Conservation (phyloP, 805 yeast species). For the Brettanomyces naardenensis region DNA sequence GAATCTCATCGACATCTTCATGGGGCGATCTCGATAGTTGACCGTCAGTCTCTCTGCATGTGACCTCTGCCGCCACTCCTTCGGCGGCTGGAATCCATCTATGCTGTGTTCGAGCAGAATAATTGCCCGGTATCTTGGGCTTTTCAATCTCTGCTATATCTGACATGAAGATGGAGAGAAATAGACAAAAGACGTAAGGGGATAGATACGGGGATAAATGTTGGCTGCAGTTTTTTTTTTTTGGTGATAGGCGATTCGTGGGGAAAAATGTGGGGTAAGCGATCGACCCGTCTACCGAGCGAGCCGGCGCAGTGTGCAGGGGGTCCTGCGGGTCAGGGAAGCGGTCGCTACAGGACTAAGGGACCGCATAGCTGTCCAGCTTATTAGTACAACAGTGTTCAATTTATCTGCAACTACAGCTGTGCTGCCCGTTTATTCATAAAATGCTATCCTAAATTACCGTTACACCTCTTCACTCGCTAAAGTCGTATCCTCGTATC, state of each 20-base stretch:
- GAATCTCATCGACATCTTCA: conserved; percentile 52
- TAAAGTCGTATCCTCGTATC: conserved; percentile 30
- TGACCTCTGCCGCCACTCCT: not conserved
- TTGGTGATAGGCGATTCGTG: not conserved
- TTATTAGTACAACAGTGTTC: too few relatives aligned
- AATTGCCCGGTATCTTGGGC: conserved; percentile 40
- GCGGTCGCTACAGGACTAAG: too few relatives aligned
- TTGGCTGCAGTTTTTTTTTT: not conserved
- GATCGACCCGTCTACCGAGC: too few relatives aligned
- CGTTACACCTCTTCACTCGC: too few relatives aligned
- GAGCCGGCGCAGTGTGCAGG: too few relatives aligned
- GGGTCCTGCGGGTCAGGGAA: too few relatives aligned
- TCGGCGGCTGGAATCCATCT: conserved; percentile 34
- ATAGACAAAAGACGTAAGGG: not conserved
- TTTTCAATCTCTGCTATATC: conserved; percentile 30
- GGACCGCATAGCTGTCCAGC: too few relatives aligned
- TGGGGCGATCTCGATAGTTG: conserved; percentile 4
- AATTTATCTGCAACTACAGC: too few relatives aligned
- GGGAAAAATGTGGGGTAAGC: not conserved
- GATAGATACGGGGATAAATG: not conserved
- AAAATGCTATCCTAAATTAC: too few relatives aligned
- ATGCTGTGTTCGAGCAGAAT: conserved; percentile 46
- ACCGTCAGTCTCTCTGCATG: not conserved
- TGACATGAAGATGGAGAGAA: not conserved
- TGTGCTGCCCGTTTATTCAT: too few relatives aligned